Base-by-base conservation (phyloP, 345 rosid genomes). In the Microcos paniculata region DNA sequence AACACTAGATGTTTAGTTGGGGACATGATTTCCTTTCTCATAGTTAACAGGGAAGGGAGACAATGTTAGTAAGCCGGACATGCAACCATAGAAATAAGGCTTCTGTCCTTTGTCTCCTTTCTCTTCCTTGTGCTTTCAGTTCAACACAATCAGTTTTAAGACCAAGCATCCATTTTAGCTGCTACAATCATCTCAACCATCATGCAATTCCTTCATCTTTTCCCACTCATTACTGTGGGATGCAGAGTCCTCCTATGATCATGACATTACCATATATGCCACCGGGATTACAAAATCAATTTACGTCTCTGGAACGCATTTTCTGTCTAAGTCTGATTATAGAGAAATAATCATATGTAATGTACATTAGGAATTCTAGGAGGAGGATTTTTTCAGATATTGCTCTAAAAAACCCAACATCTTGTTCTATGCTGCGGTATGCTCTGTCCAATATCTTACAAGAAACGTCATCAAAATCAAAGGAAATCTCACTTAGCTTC, bases 321-420 rank as follows among this genome's bases (percentile, higher is more conserved):
- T 81, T 67, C 73, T 18, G 13, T 6, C 49, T 59, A 68, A 42
- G 67, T 78, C 76, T 85, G 75, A 49, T 78, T 74, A 89, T 87
- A 65, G 73, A 70, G 72, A 90, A 78, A 83, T 80, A 90, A 66
- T 87, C 87, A 16, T 82, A 90, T 11, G 92, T 88, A 24, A 87
- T 80, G 80, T 85, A 86, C 97, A 92, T 92, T 72, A 92, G 87
- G 81, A 85, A 88, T 79, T 92, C 94, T 73, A 92, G 83, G 69
- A 88, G 86, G 48, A 88, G 79, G 56, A 78, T 63, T 84, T 84
- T 91, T 77, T 78, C 91, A 30, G 87, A 70, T 65, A 85, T 64
- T 79, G 77, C 80, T 70, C 76, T 79, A 48, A 30, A 64, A 42
- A 59, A 62, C 8, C 49, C 73, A 69, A 33, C 21, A 72, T 68